Base-by-base conservation (phyloP, 805 yeast species). In the Wickerhamiella azymoides region DNA sequence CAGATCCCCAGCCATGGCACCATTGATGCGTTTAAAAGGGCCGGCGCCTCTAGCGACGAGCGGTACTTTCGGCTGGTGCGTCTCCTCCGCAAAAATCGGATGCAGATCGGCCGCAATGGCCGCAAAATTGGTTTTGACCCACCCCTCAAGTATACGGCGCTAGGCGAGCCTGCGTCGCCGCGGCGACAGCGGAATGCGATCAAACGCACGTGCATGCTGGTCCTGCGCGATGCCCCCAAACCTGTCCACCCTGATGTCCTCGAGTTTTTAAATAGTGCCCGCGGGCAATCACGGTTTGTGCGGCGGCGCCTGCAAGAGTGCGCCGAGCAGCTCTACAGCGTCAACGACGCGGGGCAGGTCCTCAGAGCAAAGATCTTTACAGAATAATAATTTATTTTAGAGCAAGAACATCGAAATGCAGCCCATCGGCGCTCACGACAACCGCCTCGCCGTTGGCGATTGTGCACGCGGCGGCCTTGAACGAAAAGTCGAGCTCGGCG, bases 41-140 rank as follows among this genome's bases (percentile, higher is more conserved):
- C 36, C 2, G 35, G 16, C 18, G 18, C 30, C 11, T 10, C 25
- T 2, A 25, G 36, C 18, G 24, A 37, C 10, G 39, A 27, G 24
- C 27, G 49, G 6, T 54, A 46, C 28, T 53, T 49, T 41, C 27
- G 41, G 39, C 54, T 50, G 28, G 40, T 50, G 11, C 32, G 32
- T 4, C 14, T 52, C 32, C 42, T 53, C 26, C 32, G 28, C 14
- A 16, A 36, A 14, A 47, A 50, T 36, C 37, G 36, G 5, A 26
- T 51, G n/a, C 17, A 17, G 10, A 18, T 18, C 7, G 58, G 59
- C 17, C 24, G 21, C 8, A 49, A 52, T 11, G 51, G 52, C 13
- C 48, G 57, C 19, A 57, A 56, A 36, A 49, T 57, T 38, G 17
- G 28, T 2, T 45, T 49, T 9, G 45, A 49, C 8, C 48, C 45